Percentiles rank a stretch among this genome's conserved stretches.
phyloP scores from a whole-genome alignment of 2,329 filamentous ascomycete genomes.

The Xylariomycetidae sp. region DNA sequence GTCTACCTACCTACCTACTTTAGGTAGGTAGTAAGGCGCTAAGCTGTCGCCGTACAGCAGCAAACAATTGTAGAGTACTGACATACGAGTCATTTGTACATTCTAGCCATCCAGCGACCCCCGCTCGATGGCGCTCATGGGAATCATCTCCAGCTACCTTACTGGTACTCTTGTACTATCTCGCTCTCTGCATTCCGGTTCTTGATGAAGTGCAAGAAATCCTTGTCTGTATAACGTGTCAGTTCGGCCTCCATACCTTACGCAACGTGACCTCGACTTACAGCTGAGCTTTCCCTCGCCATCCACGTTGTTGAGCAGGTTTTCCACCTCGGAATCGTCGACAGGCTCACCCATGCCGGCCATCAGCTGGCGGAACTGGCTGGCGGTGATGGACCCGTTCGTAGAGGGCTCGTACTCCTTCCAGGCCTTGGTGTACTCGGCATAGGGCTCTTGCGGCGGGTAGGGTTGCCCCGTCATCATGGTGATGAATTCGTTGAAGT shows the following conservation, averaged over 20 bases:
- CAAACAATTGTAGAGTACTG: no score
- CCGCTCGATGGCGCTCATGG: neutral
- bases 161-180: slow-evolving; percentile 19
- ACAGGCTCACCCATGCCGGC: slow-evolving; percentile 26
- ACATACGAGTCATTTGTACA: no score
- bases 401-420: slow-evolving; percentile 28
- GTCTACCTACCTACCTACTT: no score
- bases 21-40: no score
- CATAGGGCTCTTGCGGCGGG: slow-evolving; percentile 21
- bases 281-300: slow-evolving; percentile 30
- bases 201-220: slow-evolving; percentile 31
- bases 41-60: no score
- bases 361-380: slow-evolving; percentile 29
- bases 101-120: no score
- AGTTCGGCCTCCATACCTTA: neutral
- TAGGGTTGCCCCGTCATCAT: slow-evolving; percentile 35
- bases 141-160: neutral
- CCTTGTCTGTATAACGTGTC: slow-evolving; percentile 19
- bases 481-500: slow-evolving; percentile 35
- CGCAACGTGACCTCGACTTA: slow-evolving; percentile 15
- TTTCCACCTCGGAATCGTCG: slow-evolving; percentile 28
- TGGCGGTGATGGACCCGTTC: slow-evolving; percentile 27
- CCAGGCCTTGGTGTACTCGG: slow-evolving; percentile 28
- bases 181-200: slow-evolving; percentile 24
- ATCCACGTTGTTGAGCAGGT: slow-evolving; percentile 28